Evolutionary conservation across 495 filamentous ascomycete species (phyloP).

Genomic region (Aspergillus mulundensis): DNA sequence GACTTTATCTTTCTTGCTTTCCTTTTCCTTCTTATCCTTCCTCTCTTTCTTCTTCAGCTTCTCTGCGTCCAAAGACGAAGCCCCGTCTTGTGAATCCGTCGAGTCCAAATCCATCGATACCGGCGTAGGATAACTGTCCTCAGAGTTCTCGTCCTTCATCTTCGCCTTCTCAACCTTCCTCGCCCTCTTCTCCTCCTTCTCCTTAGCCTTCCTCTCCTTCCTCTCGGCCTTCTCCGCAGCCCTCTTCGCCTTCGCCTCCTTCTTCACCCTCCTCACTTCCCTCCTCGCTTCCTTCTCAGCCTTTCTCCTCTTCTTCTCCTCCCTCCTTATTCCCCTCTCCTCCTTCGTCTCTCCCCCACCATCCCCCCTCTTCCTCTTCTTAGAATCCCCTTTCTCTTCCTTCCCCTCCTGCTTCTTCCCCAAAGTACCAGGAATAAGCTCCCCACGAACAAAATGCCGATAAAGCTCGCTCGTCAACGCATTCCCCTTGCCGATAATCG

Average conservation of each 20-base stretch:
- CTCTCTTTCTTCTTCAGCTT: constrained; percentile 22
- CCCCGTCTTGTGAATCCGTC: constrained; percentile 14
- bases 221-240: constrained; percentile 35
- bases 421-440: constrained; percentile 62
- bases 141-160: constrained; percentile 27
- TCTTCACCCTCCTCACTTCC: constrained; percentile 9
- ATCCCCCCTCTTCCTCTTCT: not conserved
- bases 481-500: constrained; percentile 24
- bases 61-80: constrained; percentile 8
- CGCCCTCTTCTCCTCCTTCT: constrained; percentile 23
- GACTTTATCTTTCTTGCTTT: constrained; percentile 19
- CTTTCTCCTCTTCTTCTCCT: not conserved
- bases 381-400: not conserved
- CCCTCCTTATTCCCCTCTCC: constrained; percentile 11
- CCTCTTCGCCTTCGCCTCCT: constrained; percentile 23
- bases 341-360: constrained; percentile 4
- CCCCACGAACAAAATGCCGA: constrained; percentile 73
- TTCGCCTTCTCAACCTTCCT: constrained; percentile 24
- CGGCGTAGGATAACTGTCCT: constrained; percentile 41
- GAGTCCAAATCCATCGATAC: constrained; percentile 31
- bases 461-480: constrained; percentile 63
- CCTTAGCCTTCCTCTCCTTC: constrained; percentile 28
- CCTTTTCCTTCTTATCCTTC: constrained; percentile 21
- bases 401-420: constrained; percentile 12
- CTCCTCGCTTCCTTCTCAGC: constrained; percentile 5